A percentile compares a stretch with the other conserved stretches of the same genome.
phyloP scores from a whole-genome alignment of 2,329 filamentous ascomycete species.

The Metarhizium album region DNA sequence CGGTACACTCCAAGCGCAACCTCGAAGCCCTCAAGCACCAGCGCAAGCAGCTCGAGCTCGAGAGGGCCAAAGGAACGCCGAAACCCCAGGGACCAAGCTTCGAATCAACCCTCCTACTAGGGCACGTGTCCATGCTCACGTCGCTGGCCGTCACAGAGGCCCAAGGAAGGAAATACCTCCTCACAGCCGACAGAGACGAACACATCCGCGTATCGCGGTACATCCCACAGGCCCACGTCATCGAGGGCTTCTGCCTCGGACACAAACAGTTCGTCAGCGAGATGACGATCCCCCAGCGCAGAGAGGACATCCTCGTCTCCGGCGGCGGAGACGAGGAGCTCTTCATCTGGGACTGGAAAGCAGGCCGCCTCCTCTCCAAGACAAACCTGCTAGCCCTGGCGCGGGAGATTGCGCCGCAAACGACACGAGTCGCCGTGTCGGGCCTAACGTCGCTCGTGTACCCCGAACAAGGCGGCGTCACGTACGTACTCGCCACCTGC shows the following conservation, averaged over 20 bases:
- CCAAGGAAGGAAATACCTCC: conserved; percentile 35
- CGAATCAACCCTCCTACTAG: conserved; percentile 68
- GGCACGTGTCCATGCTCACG: conserved; percentile 92
- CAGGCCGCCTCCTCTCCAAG: conserved; percentile 41
- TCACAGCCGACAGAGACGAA: conserved; percentile 47
- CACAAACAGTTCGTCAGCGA: conserved; percentile 77
- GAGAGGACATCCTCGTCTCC: conserved; percentile 60
- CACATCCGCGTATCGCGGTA: conserved; percentile 84
- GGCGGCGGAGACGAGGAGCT: conserved; percentile 77
- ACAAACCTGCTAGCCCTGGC: conserved; percentile 38
- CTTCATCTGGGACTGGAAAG: conserved; percentile 73
- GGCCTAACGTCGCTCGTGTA: conserved; percentile 26
- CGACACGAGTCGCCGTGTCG: conserved; percentile 37
- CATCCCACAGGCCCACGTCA: conserved; percentile 72
- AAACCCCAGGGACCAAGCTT: conserved; percentile 41
- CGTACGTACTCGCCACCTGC: conserved; percentile 37
- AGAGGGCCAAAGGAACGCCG: conserved; percentile 14
- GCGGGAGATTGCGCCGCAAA: conserved; percentile 23
- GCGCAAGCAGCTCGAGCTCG: conserved; percentile 32
- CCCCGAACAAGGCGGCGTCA: conserved; percentile 17
- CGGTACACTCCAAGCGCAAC: conserved; percentile 55
- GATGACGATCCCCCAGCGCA: conserved; percentile 51
- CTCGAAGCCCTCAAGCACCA: conserved; percentile 49
- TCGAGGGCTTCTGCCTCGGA: conserved; percentile 81
- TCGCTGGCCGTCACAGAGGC: conserved; percentile 48